These are phyloP conservation scores for Fusarium sp. DNA, from an alignment of 2,329 filamentous ascomycete species.

Conservation along the genomic window DNA sequence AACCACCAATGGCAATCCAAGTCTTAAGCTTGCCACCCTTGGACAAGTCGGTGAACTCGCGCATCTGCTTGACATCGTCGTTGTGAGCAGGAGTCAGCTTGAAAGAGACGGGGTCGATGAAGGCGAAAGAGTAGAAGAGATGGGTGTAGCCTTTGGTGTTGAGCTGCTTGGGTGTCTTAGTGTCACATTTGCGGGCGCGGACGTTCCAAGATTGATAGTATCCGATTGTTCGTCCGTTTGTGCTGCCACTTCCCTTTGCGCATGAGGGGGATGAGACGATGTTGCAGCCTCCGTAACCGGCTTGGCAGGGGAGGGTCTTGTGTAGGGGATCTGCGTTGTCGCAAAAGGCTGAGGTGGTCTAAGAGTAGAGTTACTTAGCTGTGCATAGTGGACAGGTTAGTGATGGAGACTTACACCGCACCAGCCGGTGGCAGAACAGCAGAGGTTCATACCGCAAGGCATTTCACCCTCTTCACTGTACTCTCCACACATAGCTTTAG, in stretches of 20 bases:
- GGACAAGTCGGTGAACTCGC: constrained; percentile 13
- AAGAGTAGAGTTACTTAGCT: no score
- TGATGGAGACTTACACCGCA: not conserved
- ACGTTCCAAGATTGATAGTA: constrained; percentile 30
- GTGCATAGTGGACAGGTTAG: no score
- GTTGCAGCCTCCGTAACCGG: constrained; percentile 1
- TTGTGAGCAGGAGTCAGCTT: not conserved
- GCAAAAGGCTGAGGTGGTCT: not conserved
- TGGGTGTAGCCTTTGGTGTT: constrained; percentile 7
- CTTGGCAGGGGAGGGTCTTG: constrained; percentile 3
- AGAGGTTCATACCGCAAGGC: constrained; percentile 18
- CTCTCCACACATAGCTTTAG: constrained; percentile 10
- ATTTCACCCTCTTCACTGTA: constrained; percentile 11
- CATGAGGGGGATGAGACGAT: constrained; percentile 1
- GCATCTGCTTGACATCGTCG: constrained; percentile 8
- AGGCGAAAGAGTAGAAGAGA: constrained; percentile 29
- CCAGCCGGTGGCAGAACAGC: not conserved
- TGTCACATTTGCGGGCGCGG: constrained; percentile 1
- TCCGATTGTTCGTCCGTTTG: constrained; percentile 8
- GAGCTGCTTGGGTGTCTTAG: constrained; percentile 24
- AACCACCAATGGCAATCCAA: constrained; percentile 57
- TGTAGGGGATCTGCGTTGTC: not conserved
- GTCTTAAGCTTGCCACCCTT: constrained; percentile 43
- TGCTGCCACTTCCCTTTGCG: not conserved
- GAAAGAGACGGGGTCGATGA: constrained; percentile 21